phyloP scores from a whole-genome alignment of 176 grass and related monocot species.

The Cenchrus fungigraminus region DNA sequence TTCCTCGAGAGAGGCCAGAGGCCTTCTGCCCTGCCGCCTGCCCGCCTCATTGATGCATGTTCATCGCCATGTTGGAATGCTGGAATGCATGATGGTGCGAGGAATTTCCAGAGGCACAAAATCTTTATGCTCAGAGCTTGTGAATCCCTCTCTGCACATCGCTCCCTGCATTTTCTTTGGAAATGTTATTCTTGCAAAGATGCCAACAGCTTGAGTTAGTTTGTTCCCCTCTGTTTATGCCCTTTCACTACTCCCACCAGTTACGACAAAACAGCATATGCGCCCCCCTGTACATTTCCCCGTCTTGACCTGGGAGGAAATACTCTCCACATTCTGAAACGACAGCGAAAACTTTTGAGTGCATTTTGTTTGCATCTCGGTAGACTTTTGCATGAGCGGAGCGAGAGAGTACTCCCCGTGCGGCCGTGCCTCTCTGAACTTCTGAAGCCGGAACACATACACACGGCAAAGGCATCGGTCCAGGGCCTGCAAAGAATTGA shows the following conservation, averaged over 20 bases:
- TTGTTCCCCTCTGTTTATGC: not conserved
- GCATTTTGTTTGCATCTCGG: slow-evolving; percentile 18
- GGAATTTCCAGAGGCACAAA: slow-evolving; percentile 44
- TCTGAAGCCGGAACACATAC: not conserved
- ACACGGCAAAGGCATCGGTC: not conserved
- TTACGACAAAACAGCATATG: not conserved
- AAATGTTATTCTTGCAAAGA: not conserved
- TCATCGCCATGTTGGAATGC: not conserved
- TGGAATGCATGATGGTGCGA: slow-evolving; percentile 14
- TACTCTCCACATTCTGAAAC: not conserved
- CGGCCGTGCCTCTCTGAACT: not conserved
- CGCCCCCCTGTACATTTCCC: not conserved
- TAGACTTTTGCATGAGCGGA: not conserved
- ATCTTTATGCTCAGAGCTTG: slow-evolving; percentile 33
- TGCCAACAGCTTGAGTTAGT: not conserved
- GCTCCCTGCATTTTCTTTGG: not conserved
- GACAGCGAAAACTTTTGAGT: not conserved
- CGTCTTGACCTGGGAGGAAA: not conserved
- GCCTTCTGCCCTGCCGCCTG: not conserved
- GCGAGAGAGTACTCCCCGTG: not conserved
- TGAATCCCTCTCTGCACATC: slow-evolving; percentile 24
- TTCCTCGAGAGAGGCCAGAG: slow-evolving; percentile 31
- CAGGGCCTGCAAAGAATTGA: slow-evolving; percentile 10
- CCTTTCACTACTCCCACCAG: not conserved
- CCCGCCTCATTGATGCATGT: not conserved